Base-by-base conservation (phyloP, 169 alveolate species). In the Plasmodium adleri region DNA sequence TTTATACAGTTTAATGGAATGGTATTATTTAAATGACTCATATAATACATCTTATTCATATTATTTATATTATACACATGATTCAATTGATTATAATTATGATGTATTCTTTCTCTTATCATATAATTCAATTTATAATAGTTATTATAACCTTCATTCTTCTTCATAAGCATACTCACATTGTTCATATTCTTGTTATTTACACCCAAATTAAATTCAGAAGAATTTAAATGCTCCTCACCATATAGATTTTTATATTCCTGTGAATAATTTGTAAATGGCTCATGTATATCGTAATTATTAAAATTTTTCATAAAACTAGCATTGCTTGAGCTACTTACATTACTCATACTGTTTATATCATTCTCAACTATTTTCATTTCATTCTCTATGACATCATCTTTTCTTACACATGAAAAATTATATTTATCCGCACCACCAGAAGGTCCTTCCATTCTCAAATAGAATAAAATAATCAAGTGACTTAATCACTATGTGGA, bases 381-480 rank as follows among this genome's bases (percentile, higher is more conserved):
- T 68, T 83, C 74, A 32, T 83, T 56, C 8, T 58, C 49, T 50
- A 39, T 56, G 32, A 39, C 24, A 62, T 83, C 59, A 28, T 32
- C 26, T 8, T 70, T 83, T 72, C 85, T 63, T n/a, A 45, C 32
- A 43, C 72, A 47, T 56, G 28, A 39, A 7, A 68, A n/a, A 54
- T 43, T 68, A 52, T 52, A 17, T 47, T 17, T 72, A 15, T 72
- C 50, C n/a, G 10, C 73, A 22, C 24, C 45, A 56, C 39, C 24
- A 71, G 66, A 70, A 43, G 49, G 3, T 60, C 73, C 62, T 63
- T 83, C 76, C 91, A 83, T 83, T 26, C 17, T 17, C 28, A 66
- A n/a, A 66, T 54, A 49, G 1, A 62, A 62, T 62, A 62, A 54
- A 15, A 43, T 43, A 24, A 24, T 62, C 1, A 15, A 17, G 28